Evolutionary conservation across 805 yeast genomes (phyloP).

Genomic region (Candida incommunis): DNA sequence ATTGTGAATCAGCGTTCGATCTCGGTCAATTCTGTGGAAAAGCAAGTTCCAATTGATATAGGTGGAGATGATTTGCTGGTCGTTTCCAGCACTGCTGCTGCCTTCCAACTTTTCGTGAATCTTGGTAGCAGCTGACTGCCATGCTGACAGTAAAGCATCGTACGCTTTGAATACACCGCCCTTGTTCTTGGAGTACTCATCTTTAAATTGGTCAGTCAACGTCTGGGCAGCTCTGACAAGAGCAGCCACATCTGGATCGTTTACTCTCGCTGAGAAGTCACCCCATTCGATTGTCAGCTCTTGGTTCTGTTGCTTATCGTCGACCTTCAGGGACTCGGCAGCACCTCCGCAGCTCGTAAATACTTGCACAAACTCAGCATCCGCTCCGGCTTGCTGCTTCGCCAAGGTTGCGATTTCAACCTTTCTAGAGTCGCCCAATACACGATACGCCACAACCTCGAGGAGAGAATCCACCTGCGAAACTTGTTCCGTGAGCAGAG

Average conservation of each 20-base stretch:
- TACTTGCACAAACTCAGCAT: constrained; percentile 25
- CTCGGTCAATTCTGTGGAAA: constrained; percentile 61
- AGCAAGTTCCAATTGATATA: constrained; percentile 58
- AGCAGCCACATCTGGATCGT: constrained; percentile 59
- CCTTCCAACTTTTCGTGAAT: constrained; percentile 38
- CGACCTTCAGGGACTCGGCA: constrained; percentile 8
- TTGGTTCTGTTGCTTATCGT: constrained; percentile 2
- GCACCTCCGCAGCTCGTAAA: constrained; percentile 20
- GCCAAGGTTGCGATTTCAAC: constrained; percentile 38
- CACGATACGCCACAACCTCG: constrained; percentile 25
- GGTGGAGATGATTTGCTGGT: constrained; percentile 57
- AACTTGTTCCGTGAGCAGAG: constrained; percentile 9
- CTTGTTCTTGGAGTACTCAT: constrained; percentile 2
- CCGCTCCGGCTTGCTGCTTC: constrained; percentile 27
- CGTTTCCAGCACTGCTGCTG: constrained; percentile 22
- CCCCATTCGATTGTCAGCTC: constrained; percentile 39
- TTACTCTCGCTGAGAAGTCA: constrained; percentile 45
- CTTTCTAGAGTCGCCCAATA: constrained; percentile 13
- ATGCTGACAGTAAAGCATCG: constrained; percentile 43
- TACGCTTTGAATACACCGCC: constrained; percentile 25
- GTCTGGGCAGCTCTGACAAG: constrained; percentile 17
- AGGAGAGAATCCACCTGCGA: constrained; percentile 53
- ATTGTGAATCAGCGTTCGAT: constrained; percentile 28
- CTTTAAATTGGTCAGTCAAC: constrained; percentile 10
- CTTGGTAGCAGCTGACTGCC: constrained; percentile 55